A percentile compares a stretch with the other conserved stretches of the same genome.
Conservation (phyloP, 2,329 filamentous ascomycete genomes). For the Pseudohalonectria lignicola region DNA sequence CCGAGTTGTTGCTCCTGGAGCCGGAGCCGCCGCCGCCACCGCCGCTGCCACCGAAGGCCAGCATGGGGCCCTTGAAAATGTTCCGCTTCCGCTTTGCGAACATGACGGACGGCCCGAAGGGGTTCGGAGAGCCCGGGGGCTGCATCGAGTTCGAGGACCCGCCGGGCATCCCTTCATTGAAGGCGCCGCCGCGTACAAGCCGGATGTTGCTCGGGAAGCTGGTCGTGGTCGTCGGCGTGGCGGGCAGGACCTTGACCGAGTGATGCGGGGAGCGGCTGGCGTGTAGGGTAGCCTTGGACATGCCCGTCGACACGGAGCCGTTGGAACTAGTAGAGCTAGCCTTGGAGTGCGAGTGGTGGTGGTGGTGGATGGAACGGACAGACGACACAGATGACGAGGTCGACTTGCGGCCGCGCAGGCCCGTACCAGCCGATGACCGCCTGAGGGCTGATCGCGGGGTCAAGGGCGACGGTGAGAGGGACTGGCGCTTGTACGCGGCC, state of each 20-base stretch:
- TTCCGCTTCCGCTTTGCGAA: constrained; percentile 76
- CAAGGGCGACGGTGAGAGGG: constrained; percentile 73
- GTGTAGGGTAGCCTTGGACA: constrained; percentile 55
- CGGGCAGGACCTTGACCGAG: constrained; percentile 90
- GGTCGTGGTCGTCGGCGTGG: constrained; percentile 62
- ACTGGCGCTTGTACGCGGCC: constrained; percentile 57
- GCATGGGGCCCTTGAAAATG: constrained; percentile 70
- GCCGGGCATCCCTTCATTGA: constrained; percentile 47
- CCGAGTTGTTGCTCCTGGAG: constrained; percentile 24
- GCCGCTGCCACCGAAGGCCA: constrained; percentile 36
- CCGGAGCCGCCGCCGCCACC: constrained; percentile 19
- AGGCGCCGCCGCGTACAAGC: constrained; percentile 55
- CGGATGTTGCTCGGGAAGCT: constrained; percentile 77
- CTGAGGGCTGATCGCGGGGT: constrained; percentile 83
- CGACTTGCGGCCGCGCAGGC: constrained; percentile 83
- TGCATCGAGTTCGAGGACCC: constrained; percentile 18
- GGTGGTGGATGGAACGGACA: constrained; percentile 80
- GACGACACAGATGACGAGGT: constrained; percentile 93
- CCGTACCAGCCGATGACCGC: constrained; percentile 69
- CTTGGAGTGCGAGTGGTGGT: constrained; percentile 82
- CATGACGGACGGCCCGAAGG: constrained; percentile 45
- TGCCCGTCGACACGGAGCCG: constrained; percentile 56
- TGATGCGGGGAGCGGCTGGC: constrained; percentile 69
- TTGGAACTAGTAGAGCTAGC: constrained; percentile 86
- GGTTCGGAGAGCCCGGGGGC: constrained; percentile 43